Evolutionary conservation across 148 eudicot genomes (phyloP).

Genomic region (Salicornia ramosissima): DNA sequence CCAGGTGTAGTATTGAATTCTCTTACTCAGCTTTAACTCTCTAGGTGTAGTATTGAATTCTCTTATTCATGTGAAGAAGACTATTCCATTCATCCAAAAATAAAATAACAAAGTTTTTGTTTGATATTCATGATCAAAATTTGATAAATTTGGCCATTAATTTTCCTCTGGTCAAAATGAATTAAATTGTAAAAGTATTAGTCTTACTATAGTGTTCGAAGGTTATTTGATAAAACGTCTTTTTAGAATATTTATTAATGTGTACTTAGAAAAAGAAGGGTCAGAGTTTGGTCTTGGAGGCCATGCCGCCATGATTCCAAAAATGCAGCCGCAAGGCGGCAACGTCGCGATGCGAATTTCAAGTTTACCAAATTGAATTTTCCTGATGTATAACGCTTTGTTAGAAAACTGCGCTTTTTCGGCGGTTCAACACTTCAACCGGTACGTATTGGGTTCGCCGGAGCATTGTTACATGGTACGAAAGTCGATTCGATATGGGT

Average conservation of each 20-base stretch:
- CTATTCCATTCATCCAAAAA: background rate
- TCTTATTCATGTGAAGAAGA: background rate
- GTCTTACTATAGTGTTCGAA: background rate
- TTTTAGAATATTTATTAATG: background rate
- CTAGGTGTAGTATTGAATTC: conserved; percentile 45
- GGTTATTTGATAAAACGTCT: background rate
- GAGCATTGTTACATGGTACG: too few relatives aligned
- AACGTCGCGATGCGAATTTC: too few relatives aligned
- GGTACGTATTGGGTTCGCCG: too few relatives aligned
- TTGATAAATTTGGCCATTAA: background rate
- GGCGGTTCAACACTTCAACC: too few relatives aligned
- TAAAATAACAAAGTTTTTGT: background rate
- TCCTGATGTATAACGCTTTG: too few relatives aligned
- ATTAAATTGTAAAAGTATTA: background rate
- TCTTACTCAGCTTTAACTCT: conserved; percentile 12
- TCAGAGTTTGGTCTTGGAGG: background rate
- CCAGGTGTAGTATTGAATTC: conserved; percentile 46
- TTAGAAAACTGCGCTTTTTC: too few relatives aligned
- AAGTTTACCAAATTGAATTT: too few relatives aligned
- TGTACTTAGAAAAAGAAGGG: background rate
- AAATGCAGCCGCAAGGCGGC: too few relatives aligned
- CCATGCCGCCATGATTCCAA: too few relatives aligned
- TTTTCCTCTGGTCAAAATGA: background rate
- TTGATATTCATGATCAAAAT: background rate
- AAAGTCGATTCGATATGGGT: too few relatives aligned